A percentile compares a stretch with the other conserved stretches of the same genome.
Conservation (phyloP, 805 yeast genomes). For the Lipomyces anomalus region DNA sequence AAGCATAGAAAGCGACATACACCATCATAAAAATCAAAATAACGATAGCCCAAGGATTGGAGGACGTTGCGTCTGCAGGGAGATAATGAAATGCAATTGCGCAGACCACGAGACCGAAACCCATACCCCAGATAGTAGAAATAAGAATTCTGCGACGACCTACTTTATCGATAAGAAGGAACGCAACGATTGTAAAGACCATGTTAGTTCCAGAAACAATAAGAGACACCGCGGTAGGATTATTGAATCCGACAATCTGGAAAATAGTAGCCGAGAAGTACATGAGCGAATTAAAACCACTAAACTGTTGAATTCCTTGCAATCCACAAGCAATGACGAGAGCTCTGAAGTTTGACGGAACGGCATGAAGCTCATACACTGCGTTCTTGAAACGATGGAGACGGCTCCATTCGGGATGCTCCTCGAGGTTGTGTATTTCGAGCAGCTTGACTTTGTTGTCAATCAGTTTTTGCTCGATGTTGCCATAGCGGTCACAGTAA, state of each 20-base stretch:
- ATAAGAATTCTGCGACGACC: constrained; percentile 83
- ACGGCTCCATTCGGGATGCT: constrained; percentile 18
- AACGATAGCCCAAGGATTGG: constrained; percentile 67
- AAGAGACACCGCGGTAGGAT: constrained; percentile 91
- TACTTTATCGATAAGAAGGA: constrained; percentile 76
- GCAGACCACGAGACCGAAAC: constrained; percentile 65
- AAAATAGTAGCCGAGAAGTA: constrained; percentile 91
- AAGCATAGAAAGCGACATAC: constrained; percentile 84
- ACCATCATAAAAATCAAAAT: constrained; percentile 79
- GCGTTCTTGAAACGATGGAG: constrained; percentile 26
- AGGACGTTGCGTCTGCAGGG: constrained; percentile 45
- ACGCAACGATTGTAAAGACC: constrained; percentile 77
- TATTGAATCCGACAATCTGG: constrained; percentile 78
- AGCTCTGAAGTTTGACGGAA: constrained; percentile 72
- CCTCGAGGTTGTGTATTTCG: constrained; percentile 43
- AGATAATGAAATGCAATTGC: constrained; percentile 89
- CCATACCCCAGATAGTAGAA: constrained; percentile 81
- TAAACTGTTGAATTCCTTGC: constrained; percentile 94
- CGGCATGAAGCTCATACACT: constrained; percentile 32
- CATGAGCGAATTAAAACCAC: constrained; percentile 95
- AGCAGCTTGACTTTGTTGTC: constrained; percentile 50
- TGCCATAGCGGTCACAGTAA: constrained; percentile 38
- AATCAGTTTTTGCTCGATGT: constrained; percentile 59
- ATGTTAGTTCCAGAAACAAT: constrained; percentile 93
- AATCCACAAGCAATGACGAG: constrained; percentile 84